Evolutionary conservation across 1,284 basidiomycete genomes (phyloP), one percentile per base, ranked within the genome.

Genomic region (Puccinia novopanici): DNA sequence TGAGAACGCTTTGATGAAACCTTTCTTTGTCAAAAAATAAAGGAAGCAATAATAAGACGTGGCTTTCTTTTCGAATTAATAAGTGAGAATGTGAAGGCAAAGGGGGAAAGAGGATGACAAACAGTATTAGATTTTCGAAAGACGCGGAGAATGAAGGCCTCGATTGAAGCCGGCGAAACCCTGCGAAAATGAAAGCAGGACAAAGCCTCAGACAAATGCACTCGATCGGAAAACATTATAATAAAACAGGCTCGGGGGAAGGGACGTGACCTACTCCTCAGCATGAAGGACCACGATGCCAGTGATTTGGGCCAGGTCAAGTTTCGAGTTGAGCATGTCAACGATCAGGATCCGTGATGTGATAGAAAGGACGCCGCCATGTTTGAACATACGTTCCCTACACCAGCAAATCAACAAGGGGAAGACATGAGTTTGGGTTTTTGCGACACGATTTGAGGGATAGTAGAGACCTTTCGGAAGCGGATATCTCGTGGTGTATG

Each of bases 1-100:
- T 0, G 94, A 94, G 85, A 99, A 98, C 0, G 95, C 97, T 86
- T 99, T 98, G 82, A 98, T 87, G 86, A 98, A 99, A 0, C 95
- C 96, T 6, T 88, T 89, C 86, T 89, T 87, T 0, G 34, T 9
- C 71, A 55, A 74, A 74, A 2, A 40, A 71, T 13, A 45, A 54
- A 55, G 30, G 22, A 9, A 45, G 40, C 12, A 40, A 22, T 22
- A 30, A 52, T 52, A 71, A 52, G 52, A 50, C 52, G 27, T 30
- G 70, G 30, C 15, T 57, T 15, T 59, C 22, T 30, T 54, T 34
- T 17, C 37, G 52, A 55, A 2, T 55, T 55, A 13, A 19, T 13
- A 12, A 48, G 17, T 48, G 12, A 19, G 8, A 48, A 48, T 19
- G 2, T 48, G 45, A 48, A 19, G 45, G 19, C 4, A 40, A 68